Evolutionary conservation across 2,329 filamentous ascomycete genomes (phyloP).

Genomic region (Chalaropsis thielavioides): DNA sequence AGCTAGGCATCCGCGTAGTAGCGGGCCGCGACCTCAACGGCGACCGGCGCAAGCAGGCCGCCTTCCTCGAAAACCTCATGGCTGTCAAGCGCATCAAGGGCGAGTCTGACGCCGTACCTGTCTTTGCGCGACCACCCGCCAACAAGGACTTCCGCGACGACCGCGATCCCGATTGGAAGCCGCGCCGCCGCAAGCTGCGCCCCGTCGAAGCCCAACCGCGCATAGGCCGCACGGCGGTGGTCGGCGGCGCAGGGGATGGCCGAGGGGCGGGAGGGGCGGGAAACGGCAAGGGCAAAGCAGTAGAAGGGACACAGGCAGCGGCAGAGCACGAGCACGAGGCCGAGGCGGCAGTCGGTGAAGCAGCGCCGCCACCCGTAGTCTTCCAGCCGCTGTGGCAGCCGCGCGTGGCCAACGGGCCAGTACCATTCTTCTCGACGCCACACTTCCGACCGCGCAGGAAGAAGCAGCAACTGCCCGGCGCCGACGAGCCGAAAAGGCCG

Average conservation of each 20-base stretch:
- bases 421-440: constrained; percentile 15
- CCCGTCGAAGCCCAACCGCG: background rate
- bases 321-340: background rate
- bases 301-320: background rate
- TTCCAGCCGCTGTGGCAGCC: constrained; percentile 23
- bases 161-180: constrained; percentile 27
- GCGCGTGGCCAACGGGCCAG: background rate
- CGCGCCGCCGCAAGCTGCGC: constrained; percentile 15
- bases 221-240: background rate
- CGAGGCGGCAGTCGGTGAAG: background rate
- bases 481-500: constrained; percentile 1
- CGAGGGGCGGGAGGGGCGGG: too few relatives aligned
- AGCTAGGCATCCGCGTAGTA: constrained; percentile 33
- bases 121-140: constrained; percentile 35
- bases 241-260: background rate
- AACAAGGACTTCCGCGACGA: constrained; percentile 31
- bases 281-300: background rate
- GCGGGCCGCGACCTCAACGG: constrained; percentile 33
- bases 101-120: constrained; percentile 50
- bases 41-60: constrained; percentile 33
- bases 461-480: constrained; percentile 9
- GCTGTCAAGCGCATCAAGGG: constrained; percentile 48
- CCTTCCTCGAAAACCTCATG: constrained; percentile 53
- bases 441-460: constrained; percentile 15
- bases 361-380: constrained; percentile 23